A percentile compares a stretch with the other conserved stretches of the same genome.
Conservation (phyloP, 345 rosid species). For the Syzygium jambos region DNA sequence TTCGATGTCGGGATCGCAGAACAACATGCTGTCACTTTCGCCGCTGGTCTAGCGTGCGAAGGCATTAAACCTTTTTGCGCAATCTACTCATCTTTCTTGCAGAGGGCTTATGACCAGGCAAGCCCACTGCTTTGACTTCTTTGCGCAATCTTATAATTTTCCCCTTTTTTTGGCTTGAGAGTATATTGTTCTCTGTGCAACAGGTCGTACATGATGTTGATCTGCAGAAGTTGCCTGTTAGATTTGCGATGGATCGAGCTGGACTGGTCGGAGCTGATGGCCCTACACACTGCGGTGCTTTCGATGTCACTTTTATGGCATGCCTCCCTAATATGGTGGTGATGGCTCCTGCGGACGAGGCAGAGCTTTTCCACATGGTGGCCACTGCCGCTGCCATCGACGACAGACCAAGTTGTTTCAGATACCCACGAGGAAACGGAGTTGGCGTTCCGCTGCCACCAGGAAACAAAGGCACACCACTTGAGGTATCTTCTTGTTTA, state of each 20-base stretch:
- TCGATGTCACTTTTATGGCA: slow-evolving; percentile 95
- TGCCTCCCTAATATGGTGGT: slow-evolving; percentile 99
- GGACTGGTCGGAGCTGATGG: slow-evolving; percentile 99
- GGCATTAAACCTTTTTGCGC: slow-evolving; percentile 94
- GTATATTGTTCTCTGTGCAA: background rate
- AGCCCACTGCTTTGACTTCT: slow-evolving; percentile 2
- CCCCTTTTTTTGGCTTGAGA: background rate
- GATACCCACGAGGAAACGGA: slow-evolving; percentile 95
- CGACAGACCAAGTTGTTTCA: slow-evolving; percentile 94
- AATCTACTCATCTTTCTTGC: slow-evolving; percentile 92
- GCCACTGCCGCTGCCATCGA: slow-evolving; percentile 90
- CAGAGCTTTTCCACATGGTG: slow-evolving; percentile 95
- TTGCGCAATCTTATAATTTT: background rate
- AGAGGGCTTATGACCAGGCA: slow-evolving; percentile 98
- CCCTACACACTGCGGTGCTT: slow-evolving; percentile 95
- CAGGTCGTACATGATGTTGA: slow-evolving; percentile 98
- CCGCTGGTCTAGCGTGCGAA: slow-evolving; percentile 97
- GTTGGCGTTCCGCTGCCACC: slow-evolving; percentile 66
- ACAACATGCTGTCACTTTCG: slow-evolving; percentile 97
- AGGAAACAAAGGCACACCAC: slow-evolving; percentile 76
- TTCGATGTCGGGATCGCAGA: slow-evolving; percentile 97
- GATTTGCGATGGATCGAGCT: slow-evolving; percentile 98
- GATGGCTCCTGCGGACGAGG: slow-evolving; percentile 98
- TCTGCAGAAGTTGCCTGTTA: slow-evolving; percentile 88
- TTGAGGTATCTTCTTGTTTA: slow-evolving; percentile 41